These are phyloP conservation scores for Coemansia sp. DNA, from an alignment of 192 early-diverging fungal genomes.

Conservation along the genomic window DNA sequence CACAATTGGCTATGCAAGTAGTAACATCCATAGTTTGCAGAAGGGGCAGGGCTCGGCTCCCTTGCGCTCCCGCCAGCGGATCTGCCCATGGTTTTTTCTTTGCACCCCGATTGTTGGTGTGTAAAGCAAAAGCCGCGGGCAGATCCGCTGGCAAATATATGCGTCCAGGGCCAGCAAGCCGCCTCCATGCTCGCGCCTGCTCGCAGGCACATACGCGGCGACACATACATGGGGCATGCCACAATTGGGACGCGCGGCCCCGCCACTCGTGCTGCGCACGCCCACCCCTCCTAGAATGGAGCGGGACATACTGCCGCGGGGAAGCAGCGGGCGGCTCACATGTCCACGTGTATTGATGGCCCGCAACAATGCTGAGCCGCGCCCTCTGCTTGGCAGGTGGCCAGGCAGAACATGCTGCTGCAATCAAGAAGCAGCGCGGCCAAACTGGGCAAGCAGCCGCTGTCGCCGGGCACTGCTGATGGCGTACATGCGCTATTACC, in stretches of 20 bases:
- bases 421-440: conserved; percentile 3
- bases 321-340: conserved; percentile 1
- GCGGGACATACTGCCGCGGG: not conserved
- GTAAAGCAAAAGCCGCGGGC: not conserved
- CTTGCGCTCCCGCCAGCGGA: not conserved
- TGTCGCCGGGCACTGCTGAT: conserved; percentile 1
- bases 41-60: not conserved
- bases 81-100: conserved; percentile 1
- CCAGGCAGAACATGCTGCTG: not conserved
- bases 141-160: not conserved
- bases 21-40: conserved; percentile 1
- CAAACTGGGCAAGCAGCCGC: not conserved
- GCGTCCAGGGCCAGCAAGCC: not conserved
- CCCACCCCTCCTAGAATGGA: no score
- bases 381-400: not conserved
- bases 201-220: not conserved
- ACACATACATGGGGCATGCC: no score
- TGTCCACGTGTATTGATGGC: not conserved
- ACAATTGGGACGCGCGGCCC: no score
- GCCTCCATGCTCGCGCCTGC: not conserved
- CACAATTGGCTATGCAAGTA: not conserved
- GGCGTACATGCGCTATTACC: conserved; percentile 6
- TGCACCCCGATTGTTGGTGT: not conserved
- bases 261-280: no score
- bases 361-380: not conserved